Conservation (phyloP, 1,139 yeast species). For the Meyerozyma athensensis region DNA sequence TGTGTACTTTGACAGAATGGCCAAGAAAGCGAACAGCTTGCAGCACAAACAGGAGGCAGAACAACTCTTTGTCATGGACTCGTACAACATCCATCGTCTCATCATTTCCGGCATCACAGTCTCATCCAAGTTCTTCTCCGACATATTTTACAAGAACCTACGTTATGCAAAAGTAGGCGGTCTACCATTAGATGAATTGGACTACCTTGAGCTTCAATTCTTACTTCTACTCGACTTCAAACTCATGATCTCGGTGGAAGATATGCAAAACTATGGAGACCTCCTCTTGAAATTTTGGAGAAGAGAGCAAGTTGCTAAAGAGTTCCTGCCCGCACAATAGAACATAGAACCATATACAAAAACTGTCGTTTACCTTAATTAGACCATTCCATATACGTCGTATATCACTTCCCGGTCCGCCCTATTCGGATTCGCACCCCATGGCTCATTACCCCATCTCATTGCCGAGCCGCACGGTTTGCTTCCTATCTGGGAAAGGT, state of each 20-base stretch:
- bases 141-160: slow-evolving; percentile 91
- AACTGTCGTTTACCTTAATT: background rate
- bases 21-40: slow-evolving; percentile 72
- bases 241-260: slow-evolving; percentile 84
- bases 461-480: background rate
- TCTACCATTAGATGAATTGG: slow-evolving; percentile 86
- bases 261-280: slow-evolving; percentile 87
- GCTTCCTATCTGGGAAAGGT: slow-evolving; percentile 1
- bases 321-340: slow-evolving; percentile 15
- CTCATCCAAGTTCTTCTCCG: slow-evolving; percentile 91
- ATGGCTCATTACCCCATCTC: background rate
- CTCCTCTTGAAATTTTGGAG: slow-evolving; percentile 80
- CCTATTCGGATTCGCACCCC: too few species aligned
- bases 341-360: background rate
- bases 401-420: too few species aligned
- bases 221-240: slow-evolving; percentile 78
- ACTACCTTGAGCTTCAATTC: slow-evolving; percentile 88
- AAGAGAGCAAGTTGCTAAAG: slow-evolving; percentile 49
- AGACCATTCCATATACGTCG: background rate
- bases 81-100: slow-evolving; percentile 88
- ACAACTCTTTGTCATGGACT: slow-evolving; percentile 89
- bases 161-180: slow-evolving; percentile 98
- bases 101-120: slow-evolving; percentile 97
- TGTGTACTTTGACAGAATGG: slow-evolving; percentile 92
- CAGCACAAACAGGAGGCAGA: slow-evolving; percentile 27